These are phyloP conservation scores for Fusarium albidum DNA, from an alignment of 2,329 filamentous ascomycete genomes.

Conservation along the genomic window DNA sequence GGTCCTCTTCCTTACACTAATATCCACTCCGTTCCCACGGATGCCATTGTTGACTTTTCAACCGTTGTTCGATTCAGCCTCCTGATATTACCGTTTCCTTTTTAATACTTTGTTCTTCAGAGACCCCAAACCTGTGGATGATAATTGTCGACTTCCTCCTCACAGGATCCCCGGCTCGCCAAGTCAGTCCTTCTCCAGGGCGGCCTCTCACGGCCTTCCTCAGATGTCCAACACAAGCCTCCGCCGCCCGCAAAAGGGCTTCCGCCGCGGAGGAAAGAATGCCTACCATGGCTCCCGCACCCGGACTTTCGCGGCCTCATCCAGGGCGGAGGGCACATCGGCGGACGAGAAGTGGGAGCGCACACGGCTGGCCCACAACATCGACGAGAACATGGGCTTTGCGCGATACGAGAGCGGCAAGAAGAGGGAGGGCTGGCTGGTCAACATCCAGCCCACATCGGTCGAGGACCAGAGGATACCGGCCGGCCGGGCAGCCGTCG, in stretches of 20 bases:
- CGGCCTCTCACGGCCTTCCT: slow-evolving; percentile 14
- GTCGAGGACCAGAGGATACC: slow-evolving; percentile 86
- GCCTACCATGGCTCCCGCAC: slow-evolving; percentile 75
- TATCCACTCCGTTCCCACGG: slow-evolving; percentile 31
- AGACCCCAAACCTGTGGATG: slow-evolving; percentile 23
- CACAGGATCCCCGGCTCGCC: slow-evolving; percentile 26
- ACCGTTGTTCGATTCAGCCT: slow-evolving; percentile 12
- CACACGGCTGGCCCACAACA: slow-evolving; percentile 80
- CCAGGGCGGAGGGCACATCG: slow-evolving; percentile 84
- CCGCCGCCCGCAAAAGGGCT: slow-evolving; percentile 69
- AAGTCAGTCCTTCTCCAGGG: slow-evolving; percentile 33
- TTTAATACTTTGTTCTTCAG: neutral
- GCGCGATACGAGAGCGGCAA: slow-evolving; percentile 88
- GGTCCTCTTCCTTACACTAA: slow-evolving; percentile 34
- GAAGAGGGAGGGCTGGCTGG: slow-evolving; percentile 86
- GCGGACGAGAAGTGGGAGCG: slow-evolving; percentile 93
- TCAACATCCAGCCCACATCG: slow-evolving; percentile 91
- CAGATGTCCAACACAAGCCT: slow-evolving; percentile 69
- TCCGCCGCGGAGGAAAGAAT: slow-evolving; percentile 72
- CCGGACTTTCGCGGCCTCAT: slow-evolving; percentile 82
- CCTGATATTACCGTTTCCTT: slow-evolving; percentile 13
- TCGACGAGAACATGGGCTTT: slow-evolving; percentile 97
- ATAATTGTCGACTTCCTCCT: slow-evolving; percentile 13
- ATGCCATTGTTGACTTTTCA: slow-evolving; percentile 32
- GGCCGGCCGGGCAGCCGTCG: slow-evolving; percentile 86